These are phyloP conservation scores for Dendrobium nobile DNA, from an alignment of 106 monocot species.

Conservation along the genomic window DNA sequence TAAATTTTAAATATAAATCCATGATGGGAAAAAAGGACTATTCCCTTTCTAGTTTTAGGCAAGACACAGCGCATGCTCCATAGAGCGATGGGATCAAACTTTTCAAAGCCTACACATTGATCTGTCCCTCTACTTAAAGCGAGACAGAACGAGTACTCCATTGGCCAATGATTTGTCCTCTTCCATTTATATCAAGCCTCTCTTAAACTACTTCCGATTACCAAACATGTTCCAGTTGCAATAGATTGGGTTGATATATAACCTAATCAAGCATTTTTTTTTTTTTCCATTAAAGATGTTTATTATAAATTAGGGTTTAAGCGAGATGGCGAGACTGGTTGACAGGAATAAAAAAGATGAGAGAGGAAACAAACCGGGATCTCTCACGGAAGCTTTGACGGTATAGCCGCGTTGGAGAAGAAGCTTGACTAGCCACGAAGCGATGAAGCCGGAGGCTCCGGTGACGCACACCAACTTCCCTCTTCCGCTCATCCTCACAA, in stretches of 20 bases:
- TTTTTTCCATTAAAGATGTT: neutral
- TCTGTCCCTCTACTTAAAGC: neutral
- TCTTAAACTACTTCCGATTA: neutral
- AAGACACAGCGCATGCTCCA: too few relatives aligned
- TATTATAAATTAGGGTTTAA: neutral
- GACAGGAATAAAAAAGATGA: neutral
- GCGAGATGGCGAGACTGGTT: neutral
- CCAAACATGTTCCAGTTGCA: neutral
- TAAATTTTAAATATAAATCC: neutral
- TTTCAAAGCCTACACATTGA: neutral
- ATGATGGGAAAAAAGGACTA: neutral
- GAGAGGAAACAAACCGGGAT: constrained; percentile 5
- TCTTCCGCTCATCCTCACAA: neutral
- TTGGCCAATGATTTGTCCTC: neutral
- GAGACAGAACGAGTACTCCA: neutral
- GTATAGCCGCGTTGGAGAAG: constrained; percentile 23
- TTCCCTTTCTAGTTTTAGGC: too few relatives aligned
- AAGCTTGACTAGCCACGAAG: constrained; percentile 24
- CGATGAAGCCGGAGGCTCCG: constrained; percentile 24
- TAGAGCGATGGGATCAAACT: neutral
- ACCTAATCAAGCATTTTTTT: neutral
- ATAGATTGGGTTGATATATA: neutral
- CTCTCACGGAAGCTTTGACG: constrained; percentile 23
- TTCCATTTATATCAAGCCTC: neutral
- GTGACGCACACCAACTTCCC: constrained; percentile 21